Conservation (phyloP, 306 rosid genomes). For the Cicer arietinum region DNA sequence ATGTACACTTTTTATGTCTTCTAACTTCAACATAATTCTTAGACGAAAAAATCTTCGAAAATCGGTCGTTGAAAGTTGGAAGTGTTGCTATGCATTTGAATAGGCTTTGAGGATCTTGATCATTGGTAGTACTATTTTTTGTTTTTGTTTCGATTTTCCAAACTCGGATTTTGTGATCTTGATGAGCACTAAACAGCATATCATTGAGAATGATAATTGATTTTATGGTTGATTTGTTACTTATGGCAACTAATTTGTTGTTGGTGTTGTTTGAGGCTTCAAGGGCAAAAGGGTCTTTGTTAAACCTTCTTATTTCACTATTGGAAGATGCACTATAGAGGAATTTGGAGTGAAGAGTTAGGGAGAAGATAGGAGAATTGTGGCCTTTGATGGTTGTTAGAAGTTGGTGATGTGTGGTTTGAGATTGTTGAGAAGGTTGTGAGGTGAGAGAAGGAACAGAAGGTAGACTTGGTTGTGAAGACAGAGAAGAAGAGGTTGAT, state of each 20-base stretch:
- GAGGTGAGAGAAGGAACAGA: constrained; percentile 67
- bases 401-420: constrained; percentile 43
- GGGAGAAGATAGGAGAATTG: constrained; percentile 58
- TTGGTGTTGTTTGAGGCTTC: neutral
- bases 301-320: constrained; percentile 48
- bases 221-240: constrained; percentile 48
- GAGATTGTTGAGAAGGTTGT: constrained; percentile 20
- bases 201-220: constrained; percentile 49
- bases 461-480: constrained; percentile 77
- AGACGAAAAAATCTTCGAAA: constrained; percentile 48
- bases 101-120: neutral
- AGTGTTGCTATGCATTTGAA: constrained; percentile 60
- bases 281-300: constrained; percentile 34
- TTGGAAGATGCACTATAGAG: constrained; percentile 59
- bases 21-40: constrained; percentile 62
- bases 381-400: constrained; percentile 52
- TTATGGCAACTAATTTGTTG: constrained; percentile 24
- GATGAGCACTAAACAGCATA: constrained; percentile 66
- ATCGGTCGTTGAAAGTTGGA: constrained; percentile 62
- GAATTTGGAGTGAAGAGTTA: constrained; percentile 53
- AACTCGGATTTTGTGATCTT: constrained; percentile 73
- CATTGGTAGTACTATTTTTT: neutral
- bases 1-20: constrained; percentile 69
- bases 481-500: constrained; percentile 60
- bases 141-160: constrained; percentile 54